These are phyloP conservation scores for Colletotrichum sp. DNA, from an alignment of 2,329 filamentous ascomycete species.

Conservation along the genomic window DNA sequence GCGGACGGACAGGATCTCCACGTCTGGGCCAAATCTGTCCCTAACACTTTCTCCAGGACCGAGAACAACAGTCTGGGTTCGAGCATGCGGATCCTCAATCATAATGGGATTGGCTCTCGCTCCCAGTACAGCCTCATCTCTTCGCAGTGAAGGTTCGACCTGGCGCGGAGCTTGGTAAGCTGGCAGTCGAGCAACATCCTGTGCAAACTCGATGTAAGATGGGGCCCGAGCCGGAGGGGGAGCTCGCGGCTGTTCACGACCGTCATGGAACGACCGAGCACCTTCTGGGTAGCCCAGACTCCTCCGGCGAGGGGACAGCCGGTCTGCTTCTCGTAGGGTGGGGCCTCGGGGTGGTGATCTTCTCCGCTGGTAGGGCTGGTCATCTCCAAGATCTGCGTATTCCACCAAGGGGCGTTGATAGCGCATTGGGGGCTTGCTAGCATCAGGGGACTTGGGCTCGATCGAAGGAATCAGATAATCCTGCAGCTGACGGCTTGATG, in stretches of 20 bases:
- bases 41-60: slow-evolving; percentile 39
- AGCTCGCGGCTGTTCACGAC: background rate
- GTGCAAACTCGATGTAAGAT: background rate
- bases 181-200: slow-evolving; percentile 21
- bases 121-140: slow-evolving; percentile 21
- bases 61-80: slow-evolving; percentile 12
- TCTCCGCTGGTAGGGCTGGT: background rate
- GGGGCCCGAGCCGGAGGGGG: background rate
- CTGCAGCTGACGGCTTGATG: slow-evolving; percentile 32
- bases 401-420: background rate
- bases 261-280: background rate
- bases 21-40: slow-evolving; percentile 15
- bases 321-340: background rate
- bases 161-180: slow-evolving; percentile 6
- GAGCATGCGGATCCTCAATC: slow-evolving; percentile 42
- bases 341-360: background rate
- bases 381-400: slow-evolving; percentile 9
- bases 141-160: background rate
- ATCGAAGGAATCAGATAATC: slow-evolving; percentile 54
- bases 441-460: slow-evolving; percentile 45
- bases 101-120: slow-evolving; percentile 36
- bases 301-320: background rate
- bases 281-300: background rate
- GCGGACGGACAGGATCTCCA: slow-evolving; percentile 18
- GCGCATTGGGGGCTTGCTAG: background rate